Evolutionary conservation across 768 basidiomycete species (phyloP).

Genomic region (Termitomyces sp.): DNA sequence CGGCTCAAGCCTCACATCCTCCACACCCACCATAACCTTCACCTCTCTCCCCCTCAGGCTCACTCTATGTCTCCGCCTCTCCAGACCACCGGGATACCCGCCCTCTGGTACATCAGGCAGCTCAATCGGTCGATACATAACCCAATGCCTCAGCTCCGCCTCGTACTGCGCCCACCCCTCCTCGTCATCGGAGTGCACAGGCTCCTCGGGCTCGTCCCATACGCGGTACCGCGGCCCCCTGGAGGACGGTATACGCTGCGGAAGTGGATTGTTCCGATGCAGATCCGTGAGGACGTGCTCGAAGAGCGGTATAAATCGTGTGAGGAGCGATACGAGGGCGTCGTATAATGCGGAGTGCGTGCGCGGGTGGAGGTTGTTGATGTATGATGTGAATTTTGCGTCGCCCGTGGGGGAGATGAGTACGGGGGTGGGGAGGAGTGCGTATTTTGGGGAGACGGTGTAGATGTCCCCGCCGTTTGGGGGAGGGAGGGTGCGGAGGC

Average conservation of each 20-base stretch:
- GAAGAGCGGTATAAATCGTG: constrained; percentile 44
- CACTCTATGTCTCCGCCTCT: constrained; percentile 37
- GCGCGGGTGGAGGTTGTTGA: constrained; percentile 49
- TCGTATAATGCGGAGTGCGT: constrained; percentile 27
- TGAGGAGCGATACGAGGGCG: constrained; percentile 24
- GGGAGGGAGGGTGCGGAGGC: constrained; percentile 26
- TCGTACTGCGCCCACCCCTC: constrained; percentile 45
- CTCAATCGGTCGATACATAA: constrained; percentile 39
- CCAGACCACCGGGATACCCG: constrained; percentile 48
- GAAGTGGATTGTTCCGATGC: constrained; percentile 45
- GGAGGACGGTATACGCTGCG: constrained; percentile 38
- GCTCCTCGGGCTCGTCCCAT: constrained; percentile 50
- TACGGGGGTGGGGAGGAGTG: constrained; percentile 46
- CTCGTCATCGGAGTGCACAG: constrained; percentile 49
- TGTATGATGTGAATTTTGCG: constrained; percentile 43
- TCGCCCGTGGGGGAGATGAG: constrained; percentile 29
- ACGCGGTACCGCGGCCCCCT: constrained; percentile 34
- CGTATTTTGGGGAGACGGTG: constrained; percentile 37
- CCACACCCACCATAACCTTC: constrained; percentile 42
- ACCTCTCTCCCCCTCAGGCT: constrained; percentile 36
- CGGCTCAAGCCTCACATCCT: constrained; percentile 38
- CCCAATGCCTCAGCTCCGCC: constrained; percentile 41
- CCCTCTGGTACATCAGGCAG: constrained; percentile 43
- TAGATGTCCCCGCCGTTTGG: constrained; percentile 33
- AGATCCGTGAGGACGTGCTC: constrained; percentile 53